Evolutionary conservation across 169 alveolate species (phyloP).

Genomic region (Cryptosporidium tyzzeri): DNA sequence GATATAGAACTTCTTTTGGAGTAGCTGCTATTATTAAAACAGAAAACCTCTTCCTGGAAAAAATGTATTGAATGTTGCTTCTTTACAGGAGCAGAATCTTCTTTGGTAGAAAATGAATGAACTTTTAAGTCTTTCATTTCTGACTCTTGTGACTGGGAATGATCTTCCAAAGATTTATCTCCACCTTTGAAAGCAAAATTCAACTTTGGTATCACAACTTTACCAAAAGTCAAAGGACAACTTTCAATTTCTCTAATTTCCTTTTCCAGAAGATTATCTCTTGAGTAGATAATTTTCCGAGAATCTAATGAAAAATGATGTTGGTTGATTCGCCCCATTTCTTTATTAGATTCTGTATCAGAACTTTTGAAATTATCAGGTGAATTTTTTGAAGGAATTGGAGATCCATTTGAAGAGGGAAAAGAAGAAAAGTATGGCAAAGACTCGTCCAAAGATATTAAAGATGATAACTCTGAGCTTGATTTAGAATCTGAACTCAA

Average conservation of each 20-base stretch:
- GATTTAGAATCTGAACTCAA: neutral
- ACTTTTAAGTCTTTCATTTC: neutral
- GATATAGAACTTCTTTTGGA: constrained; percentile 12
- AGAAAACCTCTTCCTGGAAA: neutral
- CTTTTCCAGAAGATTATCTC: neutral
- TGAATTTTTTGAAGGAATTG: constrained; percentile 13
- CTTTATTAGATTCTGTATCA: neutral
- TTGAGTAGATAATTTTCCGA: neutral
- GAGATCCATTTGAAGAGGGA: constrained; percentile 29
- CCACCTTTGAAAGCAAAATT: constrained; percentile 12
- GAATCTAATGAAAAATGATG: constrained; percentile 14
- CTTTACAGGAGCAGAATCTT: neutral
- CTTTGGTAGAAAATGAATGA: neutral
- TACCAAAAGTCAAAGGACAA: neutral
- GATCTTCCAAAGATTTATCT: neutral
- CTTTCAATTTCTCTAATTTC: neutral
- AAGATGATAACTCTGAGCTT: constrained; percentile 3
- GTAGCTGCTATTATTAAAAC: neutral
- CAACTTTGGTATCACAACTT: constrained; percentile 19
- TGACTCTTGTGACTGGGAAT: neutral
- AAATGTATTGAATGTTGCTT: neutral
- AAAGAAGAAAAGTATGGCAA: constrained; percentile 31
- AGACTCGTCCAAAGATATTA: constrained; percentile 27
- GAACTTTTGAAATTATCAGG: neutral
- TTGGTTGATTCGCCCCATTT: neutral